phyloP scores from a whole-genome alignment of 2,329 filamentous ascomycete genomes.

The Rutstroemia sydowiana region DNA sequence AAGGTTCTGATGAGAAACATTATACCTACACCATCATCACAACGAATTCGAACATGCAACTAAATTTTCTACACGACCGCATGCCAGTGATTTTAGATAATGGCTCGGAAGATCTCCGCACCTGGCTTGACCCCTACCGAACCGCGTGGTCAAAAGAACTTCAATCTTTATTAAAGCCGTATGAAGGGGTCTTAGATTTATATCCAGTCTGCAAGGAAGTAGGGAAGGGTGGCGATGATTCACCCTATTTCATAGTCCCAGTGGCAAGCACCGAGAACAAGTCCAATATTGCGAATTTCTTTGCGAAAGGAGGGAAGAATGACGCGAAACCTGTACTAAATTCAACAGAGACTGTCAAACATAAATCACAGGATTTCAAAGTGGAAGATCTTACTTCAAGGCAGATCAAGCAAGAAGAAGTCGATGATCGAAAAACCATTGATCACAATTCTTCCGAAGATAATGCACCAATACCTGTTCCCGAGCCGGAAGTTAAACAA shows the following conservation, averaged over 20 bases:
- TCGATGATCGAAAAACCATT: conserved; percentile 18
- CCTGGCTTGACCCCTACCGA: conserved; percentile 70
- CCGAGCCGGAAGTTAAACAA: conserved; percentile 17
- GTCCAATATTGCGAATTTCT: conserved; percentile 90
- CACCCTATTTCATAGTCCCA: conserved; percentile 73
- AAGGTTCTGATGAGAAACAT: conserved; percentile 55
- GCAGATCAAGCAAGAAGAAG: conserved; percentile 20
- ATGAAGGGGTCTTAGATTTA: conserved; percentile 68
- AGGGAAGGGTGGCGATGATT: conserved; percentile 90
- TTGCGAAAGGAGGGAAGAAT: conserved; percentile 45
- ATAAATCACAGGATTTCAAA: conserved; percentile 13
- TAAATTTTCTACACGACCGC: conserved; percentile 82
- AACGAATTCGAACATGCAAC: conserved; percentile 73
- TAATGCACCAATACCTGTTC: conserved; percentile 22
- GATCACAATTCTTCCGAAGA: conserved; percentile 24
- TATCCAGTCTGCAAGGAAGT: conserved; percentile 86
- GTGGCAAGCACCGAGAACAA: conserved; percentile 83
- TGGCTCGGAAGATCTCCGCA: conserved; percentile 59
- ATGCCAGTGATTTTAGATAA: conserved; percentile 92
- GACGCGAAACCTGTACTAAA: conserved; percentile 7
- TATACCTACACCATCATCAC: conserved; percentile 96
- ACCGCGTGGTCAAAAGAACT: conserved; percentile 71
- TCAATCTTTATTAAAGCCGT: conserved; percentile 74
- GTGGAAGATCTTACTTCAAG: conserved; percentile 12
- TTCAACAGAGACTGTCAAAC: background rate